Percentiles rank a stretch among this genome's conserved stretches.
These are phyloP conservation scores for Exophiala viscosa DNA, from an alignment of 2,329 filamentous ascomycete species.

Conservation along the genomic window DNA sequence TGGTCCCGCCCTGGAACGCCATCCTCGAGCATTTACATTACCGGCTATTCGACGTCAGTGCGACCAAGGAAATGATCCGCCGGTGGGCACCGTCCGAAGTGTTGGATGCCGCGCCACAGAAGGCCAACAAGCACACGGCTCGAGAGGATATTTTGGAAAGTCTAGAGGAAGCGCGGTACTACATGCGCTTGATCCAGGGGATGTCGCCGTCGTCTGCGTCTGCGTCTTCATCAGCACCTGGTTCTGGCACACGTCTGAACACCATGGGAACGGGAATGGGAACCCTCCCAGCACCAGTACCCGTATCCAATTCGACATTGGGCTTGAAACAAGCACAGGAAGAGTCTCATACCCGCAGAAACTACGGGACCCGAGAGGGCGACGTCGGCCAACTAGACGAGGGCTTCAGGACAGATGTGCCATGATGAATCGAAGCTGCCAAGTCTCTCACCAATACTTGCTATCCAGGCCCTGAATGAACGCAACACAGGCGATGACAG, in stretches of 20 bases:
- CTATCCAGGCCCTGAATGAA: not conserved
- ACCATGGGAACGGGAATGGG: too few species aligned
- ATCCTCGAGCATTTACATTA: constrained; percentile 80
- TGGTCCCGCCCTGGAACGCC: constrained; percentile 66
- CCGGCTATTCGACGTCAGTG: constrained; percentile 85
- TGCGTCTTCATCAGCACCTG: not conserved
- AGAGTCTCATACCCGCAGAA: constrained; percentile 2
- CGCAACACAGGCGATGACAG: too few species aligned
- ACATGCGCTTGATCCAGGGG: constrained; percentile 55
- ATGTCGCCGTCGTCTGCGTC: not conserved
- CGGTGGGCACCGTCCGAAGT: constrained; percentile 70
- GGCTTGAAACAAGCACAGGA: constrained; percentile 6
- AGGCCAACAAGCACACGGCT: constrained; percentile 76
- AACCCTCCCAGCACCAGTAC: not conserved
- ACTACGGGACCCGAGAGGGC: not conserved
- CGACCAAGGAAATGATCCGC: constrained; percentile 82
- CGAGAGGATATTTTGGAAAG: constrained; percentile 90
- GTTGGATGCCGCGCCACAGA: constrained; percentile 62
- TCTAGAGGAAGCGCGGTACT: constrained; percentile 85
- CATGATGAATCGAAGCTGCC: not conserved
- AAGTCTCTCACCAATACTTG: not conserved
- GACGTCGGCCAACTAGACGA: not conserved
- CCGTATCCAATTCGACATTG: not conserved
- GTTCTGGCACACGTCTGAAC: too few species aligned
- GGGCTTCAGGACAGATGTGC: constrained; percentile 12